Evolutionary conservation across 2,329 filamentous ascomycete genomes (phyloP), one percentile per base, ranked within the genome.

Genomic region (Aspergillus bombycis): DNA sequence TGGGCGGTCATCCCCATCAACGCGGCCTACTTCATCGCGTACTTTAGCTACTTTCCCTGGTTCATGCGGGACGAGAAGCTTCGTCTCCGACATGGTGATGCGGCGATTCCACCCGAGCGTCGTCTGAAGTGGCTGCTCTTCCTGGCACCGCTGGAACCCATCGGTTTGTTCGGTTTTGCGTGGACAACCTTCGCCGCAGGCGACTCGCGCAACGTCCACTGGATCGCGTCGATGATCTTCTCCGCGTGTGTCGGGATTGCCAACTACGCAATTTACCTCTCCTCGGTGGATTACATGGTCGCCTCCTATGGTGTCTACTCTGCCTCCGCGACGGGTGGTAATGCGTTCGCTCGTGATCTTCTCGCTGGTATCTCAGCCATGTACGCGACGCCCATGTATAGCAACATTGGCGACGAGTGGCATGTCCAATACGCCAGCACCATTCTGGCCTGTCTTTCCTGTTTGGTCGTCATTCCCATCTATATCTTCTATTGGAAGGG

Each of bases 221-320:
- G 90, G 90, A 87, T 91, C 23, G 87, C 83, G 1, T 86, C 87
- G 7, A 87, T 90, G 83, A 77, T 91, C 53, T 91, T 88, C 67
- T 84, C 85, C 1, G 82, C 81, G 3, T 81, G 90, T 60, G 86
- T 92, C 61, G 90, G 89, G 32, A 87, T 92, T 53, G 89, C 89
- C 65, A 92, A 92, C 71, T 90, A 89, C 62, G 80, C 85, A 28
- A 91, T 91, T 61, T 91, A 91, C 78, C 89, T 91, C 83, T 88
- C 89, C 2, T 90, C 89, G 1, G 89, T 91, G 66, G 88, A 92
- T 74, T 92, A 92, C 78, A 91, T 91, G 85, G 86, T 91, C 54
- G 88, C 87, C 62, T 86, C 89, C 1, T 92, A 92, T 70, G 90
- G 90, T 0, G 86, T 87, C 0, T 92, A 91, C 74, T 86, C 89